A percentile compares a stretch with the other conserved stretches of the same genome.
phyloP scores from a whole-genome alignment of 306 rosid genomes.

The Vachellia collinsii region DNA sequence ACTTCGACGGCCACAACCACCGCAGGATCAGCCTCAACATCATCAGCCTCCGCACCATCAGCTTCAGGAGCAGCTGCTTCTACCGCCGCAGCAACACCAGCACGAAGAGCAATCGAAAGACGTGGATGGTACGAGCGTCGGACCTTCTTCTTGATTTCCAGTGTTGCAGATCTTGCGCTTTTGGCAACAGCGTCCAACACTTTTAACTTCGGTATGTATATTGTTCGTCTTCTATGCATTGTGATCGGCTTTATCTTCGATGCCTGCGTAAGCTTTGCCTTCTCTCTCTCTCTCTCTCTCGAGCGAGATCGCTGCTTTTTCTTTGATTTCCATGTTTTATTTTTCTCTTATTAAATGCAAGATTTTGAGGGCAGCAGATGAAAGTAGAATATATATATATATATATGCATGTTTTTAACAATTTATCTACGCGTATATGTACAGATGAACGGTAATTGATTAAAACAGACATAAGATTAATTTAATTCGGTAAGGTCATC shows the following conservation, averaged over 20 bases:
- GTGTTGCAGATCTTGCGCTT: slow-evolving; percentile 8
- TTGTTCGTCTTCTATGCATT: neutral
- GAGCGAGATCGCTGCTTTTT: neutral
- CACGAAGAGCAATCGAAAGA: slow-evolving; percentile 35
- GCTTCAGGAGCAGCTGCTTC: slow-evolving; percentile 57
- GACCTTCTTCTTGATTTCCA: slow-evolving; percentile 50
- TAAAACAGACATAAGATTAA: neutral
- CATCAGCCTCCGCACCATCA: slow-evolving; percentile 5
- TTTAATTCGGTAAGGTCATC: neutral
- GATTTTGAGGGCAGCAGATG: neutral
- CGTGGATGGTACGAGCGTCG: slow-evolving; percentile 49
- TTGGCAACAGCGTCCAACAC: slow-evolving; percentile 16
- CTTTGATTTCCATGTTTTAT: slow-evolving; percentile 29
- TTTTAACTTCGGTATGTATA: slow-evolving; percentile 46
- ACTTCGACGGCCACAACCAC: too few relatives aligned
- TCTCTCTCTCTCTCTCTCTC: neutral
- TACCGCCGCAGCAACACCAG: slow-evolving; percentile 21
- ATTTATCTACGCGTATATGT: neutral
- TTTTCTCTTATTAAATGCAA: neutral
- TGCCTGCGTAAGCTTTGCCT: neutral
- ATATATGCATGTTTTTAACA: neutral
- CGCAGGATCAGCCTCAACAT: neutral
- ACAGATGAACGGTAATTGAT: neutral
- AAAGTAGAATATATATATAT: neutral
- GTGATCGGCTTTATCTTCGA: neutral